phyloP scores from a whole-genome alignment of 352 stramenopile genomes.

The Pythium utonaiense region DNA sequence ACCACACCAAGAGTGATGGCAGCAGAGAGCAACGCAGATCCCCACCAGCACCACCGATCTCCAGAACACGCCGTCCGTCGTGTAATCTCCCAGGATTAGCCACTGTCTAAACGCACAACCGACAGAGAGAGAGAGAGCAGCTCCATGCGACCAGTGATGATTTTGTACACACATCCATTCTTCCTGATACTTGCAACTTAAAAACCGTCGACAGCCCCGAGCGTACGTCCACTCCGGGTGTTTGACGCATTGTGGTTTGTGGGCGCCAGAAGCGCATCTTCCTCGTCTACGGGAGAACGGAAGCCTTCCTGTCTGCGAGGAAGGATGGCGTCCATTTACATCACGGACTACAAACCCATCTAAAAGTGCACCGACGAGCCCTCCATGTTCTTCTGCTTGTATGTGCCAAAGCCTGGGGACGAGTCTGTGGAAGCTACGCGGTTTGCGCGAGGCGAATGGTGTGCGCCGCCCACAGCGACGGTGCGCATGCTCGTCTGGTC shows the following conservation, averaged over 20 bases:
- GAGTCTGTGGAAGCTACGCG: conserved; percentile 4
- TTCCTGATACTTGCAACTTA: neutral
- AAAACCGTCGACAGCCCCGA: neutral
- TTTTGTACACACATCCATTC: neutral
- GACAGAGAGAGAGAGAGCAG: no score
- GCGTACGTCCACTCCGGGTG: no score
- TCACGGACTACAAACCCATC: neutral
- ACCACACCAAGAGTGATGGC: no score
- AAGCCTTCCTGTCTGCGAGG: neutral
- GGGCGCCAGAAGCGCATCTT: no score
- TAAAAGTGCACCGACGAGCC: conserved; percentile 15
- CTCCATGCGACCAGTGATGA: neutral
- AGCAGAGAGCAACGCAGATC: no score
- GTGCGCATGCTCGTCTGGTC: conserved; percentile 16
- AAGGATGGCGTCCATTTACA: neutral
- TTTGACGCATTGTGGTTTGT: no score
- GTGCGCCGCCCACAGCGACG: conserved; percentile 5
- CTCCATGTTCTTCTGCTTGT: conserved; percentile 6
- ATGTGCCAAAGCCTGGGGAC: conserved; percentile 12
- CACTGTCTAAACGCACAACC: no score
- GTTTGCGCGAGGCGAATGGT: conserved; percentile 10
- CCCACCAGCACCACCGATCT: no score
- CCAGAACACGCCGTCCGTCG: no score
- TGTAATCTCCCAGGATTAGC: no score
- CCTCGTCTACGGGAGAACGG: neutral